phyloP scores from a whole-genome alignment of 202 grass and related monocot species.

The Setaria italica region DNA sequence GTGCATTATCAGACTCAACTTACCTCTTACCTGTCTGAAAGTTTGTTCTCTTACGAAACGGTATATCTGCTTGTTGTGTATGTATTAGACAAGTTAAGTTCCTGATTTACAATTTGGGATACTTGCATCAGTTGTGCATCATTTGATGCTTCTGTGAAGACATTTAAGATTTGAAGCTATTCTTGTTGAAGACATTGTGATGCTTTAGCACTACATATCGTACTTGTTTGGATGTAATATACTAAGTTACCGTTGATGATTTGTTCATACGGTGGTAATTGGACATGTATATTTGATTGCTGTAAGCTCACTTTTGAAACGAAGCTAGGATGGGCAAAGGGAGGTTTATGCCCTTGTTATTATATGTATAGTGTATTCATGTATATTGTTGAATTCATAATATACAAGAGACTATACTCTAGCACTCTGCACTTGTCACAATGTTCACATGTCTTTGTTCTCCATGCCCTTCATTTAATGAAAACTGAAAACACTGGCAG shows the following conservation, averaged over 20 bases:
- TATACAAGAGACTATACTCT: background rate
- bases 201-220: background rate
- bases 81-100: background rate
- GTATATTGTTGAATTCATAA: background rate
- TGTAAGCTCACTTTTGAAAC: background rate
- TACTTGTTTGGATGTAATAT: background rate
- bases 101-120: constrained; percentile 28
- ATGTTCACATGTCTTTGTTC: background rate
- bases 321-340: background rate
- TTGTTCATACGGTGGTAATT: background rate
- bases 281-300: background rate
- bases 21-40: background rate
- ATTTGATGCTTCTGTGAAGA: constrained; percentile 18
- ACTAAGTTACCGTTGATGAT: background rate
- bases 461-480: background rate
- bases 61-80: background rate
- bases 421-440: background rate
- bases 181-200: constrained; percentile 18
- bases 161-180: constrained; percentile 16
- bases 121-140: constrained; percentile 28
- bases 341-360: background rate
- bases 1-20: background rate
- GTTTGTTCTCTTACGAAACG: background rate
- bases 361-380: background rate
- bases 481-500: background rate